Evolutionary conservation across 352 stramenopile genomes (phyloP), one percentile per base, ranked within the genome.

Genomic region (Phytophthora kernoviae): DNA sequence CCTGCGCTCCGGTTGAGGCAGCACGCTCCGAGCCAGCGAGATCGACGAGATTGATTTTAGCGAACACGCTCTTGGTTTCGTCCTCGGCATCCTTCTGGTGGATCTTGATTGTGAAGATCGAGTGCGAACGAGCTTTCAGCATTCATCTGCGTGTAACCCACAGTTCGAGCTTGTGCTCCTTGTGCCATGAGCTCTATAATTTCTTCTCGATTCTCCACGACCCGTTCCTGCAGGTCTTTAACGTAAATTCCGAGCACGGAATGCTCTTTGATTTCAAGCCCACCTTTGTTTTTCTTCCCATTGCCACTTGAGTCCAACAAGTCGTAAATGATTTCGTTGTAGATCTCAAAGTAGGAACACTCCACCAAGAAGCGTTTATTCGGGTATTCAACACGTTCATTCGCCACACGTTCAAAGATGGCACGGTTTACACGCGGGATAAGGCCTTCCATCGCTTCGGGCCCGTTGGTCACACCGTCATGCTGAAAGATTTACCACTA

Each of bases 251-350:
- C 96, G 18, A 98, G 67, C 33, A 97, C 94, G 0, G 90, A 88
- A 54, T 98, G 91, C 71, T 98, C 91, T 27, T 97, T 96, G 56
- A 98, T 97, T 70, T 98, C 86, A 17, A 98, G 77, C 1, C 90
- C 88, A 30, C 82, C 84, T 62, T 93, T 91, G 62, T 83, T 89
- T 26, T 96, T 93, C 76, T 96, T 96, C 39, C 70, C 58, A 46
- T 92, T 91, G n/a, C 81, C 79, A 26, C 70, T 96, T 9, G 90
- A 85, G 53, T 97, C 81, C 8, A 98, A 78, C 41, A 98, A 71
- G 65, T 98, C 95, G 59, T 96, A 98, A 52, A 98, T 97, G 42
- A 94, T 94, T 70, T 98, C 94, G 56, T 98, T 98, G 77, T 98
- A 98, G 44, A 98, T 98, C 63, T 98, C 94, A 57, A 98, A 94